phyloP scores from a whole-genome alignment of 768 basidiomycete genomes.

The Sarcodon sp. region DNA sequence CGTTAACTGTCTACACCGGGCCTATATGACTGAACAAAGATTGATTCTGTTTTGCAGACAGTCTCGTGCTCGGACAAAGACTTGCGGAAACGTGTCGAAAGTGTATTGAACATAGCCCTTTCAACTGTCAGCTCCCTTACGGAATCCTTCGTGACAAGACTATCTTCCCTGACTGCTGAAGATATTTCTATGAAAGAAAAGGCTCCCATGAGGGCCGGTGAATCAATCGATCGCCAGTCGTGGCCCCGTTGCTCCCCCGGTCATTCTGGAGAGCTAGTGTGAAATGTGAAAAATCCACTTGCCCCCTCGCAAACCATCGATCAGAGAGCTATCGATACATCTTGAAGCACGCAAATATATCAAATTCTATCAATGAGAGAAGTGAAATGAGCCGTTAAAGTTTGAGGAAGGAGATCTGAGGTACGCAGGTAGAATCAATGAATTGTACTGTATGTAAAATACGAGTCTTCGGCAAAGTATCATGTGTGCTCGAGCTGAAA shows the following conservation, averaged over 20 bases:
- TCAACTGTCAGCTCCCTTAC: constrained; percentile 70
- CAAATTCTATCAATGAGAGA: constrained; percentile 52
- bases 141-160: constrained; percentile 35
- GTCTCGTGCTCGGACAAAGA: constrained; percentile 64
- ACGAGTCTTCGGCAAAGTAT: not conserved
- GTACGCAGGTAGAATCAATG: constrained; percentile 79
- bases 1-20: constrained; percentile 7
- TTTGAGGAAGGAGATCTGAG: constrained; percentile 75
- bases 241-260: constrained; percentile 66
- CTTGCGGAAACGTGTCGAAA: constrained; percentile 72
- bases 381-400: constrained; percentile 75
- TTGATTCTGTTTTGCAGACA: constrained; percentile 20
- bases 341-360: constrained; percentile 54
- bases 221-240: constrained; percentile 38
- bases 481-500: too few species aligned
- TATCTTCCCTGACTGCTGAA: too few species aligned
- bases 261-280: constrained; percentile 74
- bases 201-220: constrained; percentile 8
- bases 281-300: constrained; percentile 36
- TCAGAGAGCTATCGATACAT: constrained; percentile 35
- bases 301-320: constrained; percentile 13
- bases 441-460: constrained; percentile 36
- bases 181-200: too few species aligned
- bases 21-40: too few species aligned
- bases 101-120: constrained; percentile 85